Evolutionary conservation across 2,329 filamentous ascomycete genomes (phyloP), one percentile per base, ranked within the genome.

Genomic region (Kalmusia sp.): DNA sequence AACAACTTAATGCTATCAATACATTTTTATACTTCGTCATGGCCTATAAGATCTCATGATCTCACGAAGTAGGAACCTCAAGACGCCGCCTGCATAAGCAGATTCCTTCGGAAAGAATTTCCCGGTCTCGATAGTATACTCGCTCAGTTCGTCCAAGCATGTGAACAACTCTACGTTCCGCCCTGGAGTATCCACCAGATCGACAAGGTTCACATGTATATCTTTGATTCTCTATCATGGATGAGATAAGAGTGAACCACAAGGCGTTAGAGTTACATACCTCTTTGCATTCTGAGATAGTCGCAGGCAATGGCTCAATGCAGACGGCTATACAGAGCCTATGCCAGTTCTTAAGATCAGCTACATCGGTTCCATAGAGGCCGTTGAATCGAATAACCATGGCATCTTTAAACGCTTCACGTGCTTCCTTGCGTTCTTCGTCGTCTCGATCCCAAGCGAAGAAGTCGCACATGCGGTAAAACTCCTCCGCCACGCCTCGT

Each of bases 391-490:
- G 19, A 17, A 49, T 34, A 21, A 55, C 52, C 45, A 54, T 38
- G 12, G 55, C 55, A 38, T 37, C 41, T 48, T 52, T 52, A 38
- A 55, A 58, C 17, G 19, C 52, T 31, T 41, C 14, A 37, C 37
- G 49, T 41, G 52, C 55, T 46, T 37, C 45, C 31, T 38, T 31
- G 6, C 31, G 19, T 43, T 54, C 47, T 8, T 38, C 37, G 21
- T 55, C 49, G 19, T 49, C 43, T 12, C 40, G 28, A 27, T 52
- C 51, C 56, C 56, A 58, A 37, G 7, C 45, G 43, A 52, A 58
- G 40, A 50, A 51, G 41, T 52, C 49, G 46, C 55, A 55, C 45
- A 58, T 48, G 22, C 49, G 22, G 35, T 51, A 52, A 38, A 58
- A 53, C 21, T 58, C 52, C 25, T 58, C 33, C 27, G 28, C 45